A percentile compares a stretch with the other conserved stretches of the same genome.
These are phyloP conservation scores for Fimicolochytrium jonesii DNA, from an alignment of 192 early-diverging fungal genomes.

Conservation along the genomic window DNA sequence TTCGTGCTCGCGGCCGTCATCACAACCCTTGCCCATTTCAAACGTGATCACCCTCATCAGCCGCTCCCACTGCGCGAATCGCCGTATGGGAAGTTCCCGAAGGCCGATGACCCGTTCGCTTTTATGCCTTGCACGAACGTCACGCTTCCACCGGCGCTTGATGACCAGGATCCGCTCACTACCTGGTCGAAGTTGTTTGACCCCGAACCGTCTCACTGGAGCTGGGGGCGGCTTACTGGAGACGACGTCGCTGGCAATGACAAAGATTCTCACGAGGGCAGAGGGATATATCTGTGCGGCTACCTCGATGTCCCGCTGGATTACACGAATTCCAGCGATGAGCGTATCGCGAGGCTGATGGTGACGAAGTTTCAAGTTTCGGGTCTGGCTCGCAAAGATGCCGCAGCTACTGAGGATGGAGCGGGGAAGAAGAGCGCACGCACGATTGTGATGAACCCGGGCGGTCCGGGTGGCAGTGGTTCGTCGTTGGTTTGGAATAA, in stretches of 20 bases:
- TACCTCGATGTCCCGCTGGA: slow-evolving; percentile 3
- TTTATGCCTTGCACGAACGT: slow-evolving; percentile 3
- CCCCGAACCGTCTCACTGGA: background rate
- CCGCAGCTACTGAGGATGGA: no score
- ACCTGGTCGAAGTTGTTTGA: background rate
- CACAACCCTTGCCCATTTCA: no score
- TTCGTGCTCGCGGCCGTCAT: no score
- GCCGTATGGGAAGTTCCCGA: background rate
- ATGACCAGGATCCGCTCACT: background rate
- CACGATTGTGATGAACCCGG: slow-evolving; percentile 27
- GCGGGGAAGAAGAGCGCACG: background rate
- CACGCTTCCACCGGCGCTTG: background rate
- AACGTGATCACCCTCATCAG: no score
- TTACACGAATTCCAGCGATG: background rate
- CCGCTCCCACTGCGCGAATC: no score
- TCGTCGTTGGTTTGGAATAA: slow-evolving; percentile 4
- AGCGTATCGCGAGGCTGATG: background rate
- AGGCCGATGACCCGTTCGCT: background rate
- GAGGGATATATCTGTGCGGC: background rate
- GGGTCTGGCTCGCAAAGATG: background rate
- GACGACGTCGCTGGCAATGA: no score
- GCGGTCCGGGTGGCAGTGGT: slow-evolving; percentile 41
- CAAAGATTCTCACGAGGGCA: background rate
- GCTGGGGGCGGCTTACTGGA: no score
- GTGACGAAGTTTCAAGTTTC: background rate